Evolutionary conservation across 257 asterid species (phyloP), one percentile per base, ranked within the genome.

Genomic region (Solanum rostratum): DNA sequence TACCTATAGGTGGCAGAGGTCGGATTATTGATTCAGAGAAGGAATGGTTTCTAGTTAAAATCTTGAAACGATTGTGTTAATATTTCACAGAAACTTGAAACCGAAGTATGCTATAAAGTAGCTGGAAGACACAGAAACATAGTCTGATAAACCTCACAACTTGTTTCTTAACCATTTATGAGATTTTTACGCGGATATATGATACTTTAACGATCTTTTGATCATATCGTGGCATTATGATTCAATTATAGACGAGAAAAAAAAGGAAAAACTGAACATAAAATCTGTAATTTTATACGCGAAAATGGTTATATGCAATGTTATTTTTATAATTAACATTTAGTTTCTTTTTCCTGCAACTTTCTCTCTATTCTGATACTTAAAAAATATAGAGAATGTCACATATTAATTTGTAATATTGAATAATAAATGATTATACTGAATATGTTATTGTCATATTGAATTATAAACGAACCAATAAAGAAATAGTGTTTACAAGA

Each of bases 401-500:
- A 30, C 16, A 10, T 66, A 30, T 66, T 66, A 33, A 7, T 33
- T 8, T 66, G 46, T 8, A 33, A 8, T 30, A 33, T 33, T 33
- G 49, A 10, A 1, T 24, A 62, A 62, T 10, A 62, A 62, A 13
- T 1, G 19, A 60, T 62, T 62, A 62, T 7, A 6, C 2, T 6
- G 10, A 27, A 3, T 27, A 13, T 62, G 39, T 12, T 24, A 5
- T 12, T 50, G 1, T 8, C 20, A 3, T 20, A 55, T 16, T 14
- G 12, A 65, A 65, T 30, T 15, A 60, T 24, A 62, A 62, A 2
- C 10, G 3, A 13, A 24, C 4, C 19, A 1, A 0, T 62, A 5
- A 62, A 62, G 39, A 62, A 24, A 65, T 15, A 66, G 24, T 20
- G 4, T 8, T 18, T 84, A 94, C 90, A 92, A 83, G 2, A 91